Evolutionary conservation across 176 grass and related monocot species (phyloP).

Genomic region (Carex parvula): DNA sequence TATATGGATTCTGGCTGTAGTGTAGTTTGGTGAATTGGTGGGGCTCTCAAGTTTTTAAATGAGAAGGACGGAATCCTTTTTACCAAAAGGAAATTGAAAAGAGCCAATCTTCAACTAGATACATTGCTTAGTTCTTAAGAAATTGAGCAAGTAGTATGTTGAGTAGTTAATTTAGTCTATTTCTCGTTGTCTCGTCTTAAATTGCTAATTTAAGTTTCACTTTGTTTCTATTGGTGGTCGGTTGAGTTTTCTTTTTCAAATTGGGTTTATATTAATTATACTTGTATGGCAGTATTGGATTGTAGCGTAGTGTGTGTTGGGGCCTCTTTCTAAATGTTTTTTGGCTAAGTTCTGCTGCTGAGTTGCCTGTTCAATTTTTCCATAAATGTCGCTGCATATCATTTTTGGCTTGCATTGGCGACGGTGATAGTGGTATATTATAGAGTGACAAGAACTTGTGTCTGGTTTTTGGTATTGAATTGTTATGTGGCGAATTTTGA

Average conservation of each 20-base stretch:
- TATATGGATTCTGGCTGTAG: neutral
- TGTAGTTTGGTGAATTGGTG: conserved; percentile 24
- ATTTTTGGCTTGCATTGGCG: neutral
- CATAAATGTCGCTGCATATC: neutral
- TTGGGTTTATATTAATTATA: neutral
- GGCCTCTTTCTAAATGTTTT: neutral
- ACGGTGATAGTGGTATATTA: neutral
- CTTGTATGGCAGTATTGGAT: neutral
- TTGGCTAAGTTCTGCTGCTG: neutral
- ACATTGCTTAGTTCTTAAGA: conserved; percentile 11
- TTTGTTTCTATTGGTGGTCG: neutral
- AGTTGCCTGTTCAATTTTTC: neutral
- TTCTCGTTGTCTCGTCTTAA: conserved; percentile 8
- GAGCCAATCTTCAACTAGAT: conserved; percentile 6
- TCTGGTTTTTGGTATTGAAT: neutral
- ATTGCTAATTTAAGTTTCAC: neutral
- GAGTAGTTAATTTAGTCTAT: neutral
- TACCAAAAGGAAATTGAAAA: conserved; percentile 17
- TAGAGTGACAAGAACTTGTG: neutral
- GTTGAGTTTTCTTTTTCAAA: conserved; percentile 13
- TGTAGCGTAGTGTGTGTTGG: neutral
- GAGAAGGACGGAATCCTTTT: conserved; percentile 23
- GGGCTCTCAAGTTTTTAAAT: neutral
- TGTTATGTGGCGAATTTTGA: neutral
- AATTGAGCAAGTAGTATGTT: conserved; percentile 4